Base-by-base conservation (phyloP, 2,329 filamentous ascomycete genomes). In the Dothiorella sarmentorum region DNA sequence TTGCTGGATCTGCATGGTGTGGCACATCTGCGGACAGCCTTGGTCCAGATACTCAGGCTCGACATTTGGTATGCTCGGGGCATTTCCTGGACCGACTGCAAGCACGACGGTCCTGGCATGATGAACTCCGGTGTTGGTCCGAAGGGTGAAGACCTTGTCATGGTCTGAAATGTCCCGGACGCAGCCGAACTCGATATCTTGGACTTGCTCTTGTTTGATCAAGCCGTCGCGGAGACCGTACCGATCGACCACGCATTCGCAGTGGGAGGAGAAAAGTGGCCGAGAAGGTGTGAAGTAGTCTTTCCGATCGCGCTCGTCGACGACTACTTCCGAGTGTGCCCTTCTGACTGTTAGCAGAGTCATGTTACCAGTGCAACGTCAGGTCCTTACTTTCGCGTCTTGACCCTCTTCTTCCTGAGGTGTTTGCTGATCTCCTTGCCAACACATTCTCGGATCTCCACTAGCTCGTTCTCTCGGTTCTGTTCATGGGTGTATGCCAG, bases 381-480 rank as follows among this genome's bases (percentile, higher is more conserved):
- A 1, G 4, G 11, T 63, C 79, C 78, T 77, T 78, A 68, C 75
- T 75, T 56, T 56, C 53, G 35, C 38, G 44, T n/a, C 24, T 67
- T 68, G 15, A 66, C 74, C 70, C 85, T 83, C 78, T 90, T 91
- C 76, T 86, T 87, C 69, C 75, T 78, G 60, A 83, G 81, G 70
- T 93, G 88, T 74, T 93, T 93, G 75, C 88, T 91, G 59, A 91
- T 71, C 66, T 91, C 89, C 66, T 88, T 90, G 0, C 90, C 89
- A 0, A 91, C 89, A 62, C 89, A 91, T 2, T 87, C 86, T 0
- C 80, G 76, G 47, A 93, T 86, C 72, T 92, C 87, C 45, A 82
- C 77, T 7, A 91, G 72, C 65, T 93, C 88, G 5, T 74, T 71
- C 60, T 85, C 80, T n/a, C 85, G 74, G 0, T 80, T 80, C 17